Conservation (phyloP, 768 basidiomycete genomes). For the Austroboletus eburneus region DNA sequence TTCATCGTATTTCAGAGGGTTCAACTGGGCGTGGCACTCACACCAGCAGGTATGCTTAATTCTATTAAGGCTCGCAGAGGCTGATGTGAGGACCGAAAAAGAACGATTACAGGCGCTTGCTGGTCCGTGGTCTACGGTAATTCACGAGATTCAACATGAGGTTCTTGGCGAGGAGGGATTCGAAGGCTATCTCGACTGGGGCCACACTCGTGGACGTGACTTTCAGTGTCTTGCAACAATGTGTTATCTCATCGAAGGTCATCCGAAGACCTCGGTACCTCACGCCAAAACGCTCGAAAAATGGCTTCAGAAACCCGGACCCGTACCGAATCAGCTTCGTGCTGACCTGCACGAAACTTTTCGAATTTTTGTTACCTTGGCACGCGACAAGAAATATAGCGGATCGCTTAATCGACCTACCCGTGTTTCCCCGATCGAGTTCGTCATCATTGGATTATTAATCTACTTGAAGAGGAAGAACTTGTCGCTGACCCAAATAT, state of each 20-base stretch:
- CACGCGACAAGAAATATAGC: constrained; percentile 30
- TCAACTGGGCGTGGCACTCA: constrained; percentile 47
- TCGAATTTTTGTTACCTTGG: constrained; percentile 32
- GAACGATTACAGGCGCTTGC: constrained; percentile 50
- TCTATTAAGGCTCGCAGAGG: not conserved
- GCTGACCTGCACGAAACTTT: constrained; percentile 31
- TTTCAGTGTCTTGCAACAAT: constrained; percentile 43
- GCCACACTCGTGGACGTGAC: constrained; percentile 41
- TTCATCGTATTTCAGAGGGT: constrained; percentile 36
- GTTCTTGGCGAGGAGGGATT: constrained; percentile 36
- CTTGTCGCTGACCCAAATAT: constrained; percentile 38
- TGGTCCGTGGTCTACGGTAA: constrained; percentile 41
- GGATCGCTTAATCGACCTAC: constrained; percentile 32
- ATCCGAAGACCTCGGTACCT: constrained; percentile 26
- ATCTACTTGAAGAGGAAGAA: constrained; percentile 34
- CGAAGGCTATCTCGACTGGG: constrained; percentile 39
- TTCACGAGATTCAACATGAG: constrained; percentile 37
- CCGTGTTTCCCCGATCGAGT: constrained; percentile 41
- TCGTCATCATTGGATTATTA: constrained; percentile 42
- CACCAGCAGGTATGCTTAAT: constrained; percentile 40
- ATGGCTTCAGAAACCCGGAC: constrained; percentile 31
- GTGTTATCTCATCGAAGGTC: constrained; percentile 29
- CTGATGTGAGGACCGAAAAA: constrained; percentile 14
- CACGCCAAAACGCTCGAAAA: constrained; percentile 31
- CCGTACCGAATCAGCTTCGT: constrained; percentile 26